Conservation (phyloP, 106 monocot species). For the Dendrobium nobile region DNA sequence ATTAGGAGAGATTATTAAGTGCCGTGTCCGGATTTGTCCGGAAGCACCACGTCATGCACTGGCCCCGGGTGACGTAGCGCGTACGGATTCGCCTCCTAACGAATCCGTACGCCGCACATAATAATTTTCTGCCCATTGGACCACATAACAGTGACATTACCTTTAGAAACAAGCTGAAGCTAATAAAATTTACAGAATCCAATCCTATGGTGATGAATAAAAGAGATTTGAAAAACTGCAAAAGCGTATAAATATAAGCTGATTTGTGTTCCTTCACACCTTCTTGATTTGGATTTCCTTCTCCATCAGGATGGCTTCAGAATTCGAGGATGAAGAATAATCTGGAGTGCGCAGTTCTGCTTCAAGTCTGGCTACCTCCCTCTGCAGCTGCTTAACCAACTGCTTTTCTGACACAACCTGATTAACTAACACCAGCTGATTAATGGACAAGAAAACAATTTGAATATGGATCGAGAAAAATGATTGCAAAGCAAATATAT, state of each 20-base stretch:
- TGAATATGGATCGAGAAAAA: not conserved
- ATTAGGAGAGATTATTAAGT: too few relatives aligned
- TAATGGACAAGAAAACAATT: not conserved
- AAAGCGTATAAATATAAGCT: not conserved
- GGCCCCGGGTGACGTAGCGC: too few relatives aligned
- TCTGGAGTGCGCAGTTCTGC: constrained; percentile 80
- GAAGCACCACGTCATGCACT: too few relatives aligned
- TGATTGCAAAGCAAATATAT: not conserved
- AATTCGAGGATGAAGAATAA: constrained; percentile 25
- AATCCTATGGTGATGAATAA: not conserved
- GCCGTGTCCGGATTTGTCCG: too few relatives aligned
- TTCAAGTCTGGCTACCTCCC: constrained; percentile 91
- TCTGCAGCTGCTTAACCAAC: constrained; percentile 78
- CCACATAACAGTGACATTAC: not conserved
- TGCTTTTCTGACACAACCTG: constrained; percentile 97
- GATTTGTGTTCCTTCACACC: constrained; percentile 26
- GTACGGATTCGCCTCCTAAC: too few relatives aligned
- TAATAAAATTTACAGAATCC: not conserved
- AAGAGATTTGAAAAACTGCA: not conserved
- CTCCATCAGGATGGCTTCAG: constrained; percentile 63
- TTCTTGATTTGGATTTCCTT: constrained; percentile 82
- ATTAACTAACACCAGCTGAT: not conserved
- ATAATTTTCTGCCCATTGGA: not conserved
- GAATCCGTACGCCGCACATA: too few relatives aligned
- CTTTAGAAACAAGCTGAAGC: not conserved